Percentiles rank a stretch among this genome's conserved stretches.
These are phyloP conservation scores for Pseudogymnoascus pannorum DNA, from an alignment of 2,329 filamentous ascomycete genomes.

Conservation along the genomic window DNA sequence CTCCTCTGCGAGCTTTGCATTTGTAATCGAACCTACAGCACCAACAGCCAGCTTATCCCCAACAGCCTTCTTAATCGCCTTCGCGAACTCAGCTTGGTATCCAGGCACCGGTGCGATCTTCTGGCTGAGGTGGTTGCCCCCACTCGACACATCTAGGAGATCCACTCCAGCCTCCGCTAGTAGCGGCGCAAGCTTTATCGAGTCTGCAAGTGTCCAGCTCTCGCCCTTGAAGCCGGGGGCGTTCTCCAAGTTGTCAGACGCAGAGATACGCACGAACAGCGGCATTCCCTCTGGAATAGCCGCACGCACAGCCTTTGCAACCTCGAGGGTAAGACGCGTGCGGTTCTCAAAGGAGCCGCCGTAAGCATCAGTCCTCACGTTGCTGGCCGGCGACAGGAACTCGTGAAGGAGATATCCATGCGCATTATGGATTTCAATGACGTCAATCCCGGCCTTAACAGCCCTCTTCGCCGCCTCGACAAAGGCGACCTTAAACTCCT, in stretches of 20 bases:
- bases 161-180: constrained; percentile 64
- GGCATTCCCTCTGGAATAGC: constrained; percentile 62
- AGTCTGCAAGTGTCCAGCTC: constrained; percentile 62
- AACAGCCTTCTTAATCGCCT: constrained; percentile 64
- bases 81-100: constrained; percentile 66
- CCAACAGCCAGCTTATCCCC: constrained; percentile 47
- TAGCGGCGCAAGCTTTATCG: constrained; percentile 52
- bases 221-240: constrained; percentile 45
- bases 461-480: constrained; percentile 51
- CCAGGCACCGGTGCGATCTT: constrained; percentile 52
- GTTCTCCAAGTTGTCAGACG: constrained; percentile 67
- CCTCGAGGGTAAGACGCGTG: constrained; percentile 58
- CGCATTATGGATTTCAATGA: constrained; percentile 73
- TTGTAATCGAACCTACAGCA: constrained; percentile 43
- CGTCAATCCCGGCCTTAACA: constrained; percentile 60
- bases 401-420: constrained; percentile 69
- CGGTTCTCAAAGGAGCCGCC: constrained; percentile 68
- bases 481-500: constrained; percentile 55
- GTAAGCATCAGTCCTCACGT: constrained; percentile 60
- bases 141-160: constrained; percentile 64
- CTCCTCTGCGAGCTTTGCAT: constrained; percentile 39
- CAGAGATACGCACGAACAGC: constrained; percentile 65
- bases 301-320: constrained; percentile 54
- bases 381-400: constrained; percentile 64
- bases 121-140: constrained; percentile 54